Conservation (phyloP, 441 rosid genomes). For the Pelargonium exstipulatum region DNA sequence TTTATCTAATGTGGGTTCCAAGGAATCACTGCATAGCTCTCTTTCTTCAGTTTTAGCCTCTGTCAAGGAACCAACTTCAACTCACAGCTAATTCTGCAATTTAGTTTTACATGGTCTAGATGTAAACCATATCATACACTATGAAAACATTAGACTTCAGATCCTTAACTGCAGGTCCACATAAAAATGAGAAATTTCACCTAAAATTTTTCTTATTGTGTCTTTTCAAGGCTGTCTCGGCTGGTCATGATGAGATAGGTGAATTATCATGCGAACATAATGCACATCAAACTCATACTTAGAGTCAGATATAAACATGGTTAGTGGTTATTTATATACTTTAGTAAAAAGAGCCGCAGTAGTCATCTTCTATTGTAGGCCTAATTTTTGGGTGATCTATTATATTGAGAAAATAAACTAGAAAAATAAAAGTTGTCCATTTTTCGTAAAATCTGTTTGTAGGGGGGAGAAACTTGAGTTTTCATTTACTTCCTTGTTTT, state of each 20-base stretch:
- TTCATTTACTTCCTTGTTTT: no score
- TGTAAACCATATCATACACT: background rate
- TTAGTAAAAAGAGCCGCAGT: no score
- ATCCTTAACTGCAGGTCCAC: constrained; percentile 1
- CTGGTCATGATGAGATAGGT: background rate
- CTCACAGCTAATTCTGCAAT: background rate
- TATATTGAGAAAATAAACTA: no score
- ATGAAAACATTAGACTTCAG: background rate
- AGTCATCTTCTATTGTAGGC: no score
- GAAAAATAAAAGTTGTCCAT: no score
- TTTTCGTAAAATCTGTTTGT: no score
- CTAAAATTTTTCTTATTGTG: constrained; percentile 1
- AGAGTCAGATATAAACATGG: no score
- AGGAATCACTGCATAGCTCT: background rate
- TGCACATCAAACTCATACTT: background rate
- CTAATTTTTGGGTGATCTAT: no score
- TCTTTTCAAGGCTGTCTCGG: background rate
- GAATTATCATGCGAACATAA: background rate
- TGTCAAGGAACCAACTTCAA: background rate
- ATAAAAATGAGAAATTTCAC: constrained; percentile 8
- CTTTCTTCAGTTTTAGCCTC: no score
- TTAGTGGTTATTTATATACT: no score
- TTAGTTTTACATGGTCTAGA: background rate
- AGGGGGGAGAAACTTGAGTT: no score
- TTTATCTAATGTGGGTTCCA: background rate